Evolutionary conservation across 2,329 filamentous ascomycete genomes (phyloP).

Genomic region (Nemania sp.): DNA sequence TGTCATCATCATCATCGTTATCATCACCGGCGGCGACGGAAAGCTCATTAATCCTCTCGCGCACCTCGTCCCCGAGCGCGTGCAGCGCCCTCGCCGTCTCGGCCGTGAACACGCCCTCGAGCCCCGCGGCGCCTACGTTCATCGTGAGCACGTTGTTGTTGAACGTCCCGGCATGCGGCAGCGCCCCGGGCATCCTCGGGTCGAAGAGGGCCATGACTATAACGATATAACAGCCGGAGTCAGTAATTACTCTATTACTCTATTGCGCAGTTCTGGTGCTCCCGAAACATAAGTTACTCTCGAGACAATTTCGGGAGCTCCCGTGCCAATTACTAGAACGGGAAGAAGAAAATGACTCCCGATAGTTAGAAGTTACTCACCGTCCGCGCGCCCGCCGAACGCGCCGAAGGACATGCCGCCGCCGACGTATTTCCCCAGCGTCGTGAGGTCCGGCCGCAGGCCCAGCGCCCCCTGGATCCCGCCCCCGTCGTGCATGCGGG

Average conservation of each 20-base stretch:
- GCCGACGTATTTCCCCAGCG: conserved; percentile 69
- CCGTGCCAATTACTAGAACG: no score
- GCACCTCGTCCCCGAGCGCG: conserved; percentile 34
- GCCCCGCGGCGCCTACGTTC: conserved; percentile 50
- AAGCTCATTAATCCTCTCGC: conserved; percentile 28
- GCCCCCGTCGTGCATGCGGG: conserved; percentile 54
- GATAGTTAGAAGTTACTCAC: no score
- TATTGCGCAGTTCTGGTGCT: no score
- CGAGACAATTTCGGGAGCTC: no score
- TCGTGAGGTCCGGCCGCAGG: conserved; percentile 63
- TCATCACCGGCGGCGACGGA: background rate
- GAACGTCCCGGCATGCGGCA: conserved; percentile 61
- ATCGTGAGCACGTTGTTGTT: conserved; percentile 64
- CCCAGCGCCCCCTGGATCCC: conserved; percentile 49
- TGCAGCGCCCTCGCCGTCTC: conserved; percentile 36
- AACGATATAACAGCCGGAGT: no score
- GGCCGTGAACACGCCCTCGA: conserved; percentile 38
- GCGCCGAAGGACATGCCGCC: conserved; percentile 70
- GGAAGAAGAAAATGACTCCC: no score
- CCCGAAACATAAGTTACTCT: no score
- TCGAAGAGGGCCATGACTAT: conserved; percentile 63
- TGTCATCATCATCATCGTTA: background rate
- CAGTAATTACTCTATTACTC: no score
- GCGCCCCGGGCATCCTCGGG: conserved; percentile 42
- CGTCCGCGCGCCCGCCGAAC: conserved; percentile 64